A percentile compares a stretch with the other conserved stretches of the same genome.
phyloP scores from a whole-genome alignment of 2,329 filamentous ascomycete genomes.

The Trichothecium roseum region DNA sequence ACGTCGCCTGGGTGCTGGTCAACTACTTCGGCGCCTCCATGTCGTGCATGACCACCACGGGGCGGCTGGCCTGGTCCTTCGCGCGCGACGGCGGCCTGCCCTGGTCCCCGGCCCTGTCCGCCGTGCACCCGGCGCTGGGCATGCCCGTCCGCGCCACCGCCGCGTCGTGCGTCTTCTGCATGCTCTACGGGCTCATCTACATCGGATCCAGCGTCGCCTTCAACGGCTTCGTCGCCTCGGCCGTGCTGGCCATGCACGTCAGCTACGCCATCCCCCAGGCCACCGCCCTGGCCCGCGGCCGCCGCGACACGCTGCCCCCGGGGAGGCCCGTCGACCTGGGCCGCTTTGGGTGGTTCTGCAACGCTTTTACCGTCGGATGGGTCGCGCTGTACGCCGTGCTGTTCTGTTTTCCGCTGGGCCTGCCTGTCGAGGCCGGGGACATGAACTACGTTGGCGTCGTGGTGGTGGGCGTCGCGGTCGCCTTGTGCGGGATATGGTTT shows the following conservation, averaged over 20 bases:
- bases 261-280: conserved; percentile 60
- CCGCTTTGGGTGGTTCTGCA: conserved; percentile 11
- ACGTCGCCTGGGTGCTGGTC: conserved; percentile 24
- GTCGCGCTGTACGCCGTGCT: conserved; percentile 55
- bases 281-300: conserved; percentile 53
- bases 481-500: too few relatives aligned
- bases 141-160: conserved; percentile 28
- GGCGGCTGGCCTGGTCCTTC: conserved; percentile 42
- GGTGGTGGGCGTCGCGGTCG: background rate
- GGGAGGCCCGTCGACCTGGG: background rate
- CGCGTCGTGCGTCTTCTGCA: conserved; percentile 14
- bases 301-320: conserved; percentile 14
- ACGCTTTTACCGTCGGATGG: conserved; percentile 40
- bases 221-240: conserved; percentile 55
- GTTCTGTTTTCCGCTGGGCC: conserved; percentile 55
- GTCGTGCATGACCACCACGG: conserved; percentile 38
- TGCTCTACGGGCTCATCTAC: conserved; percentile 33
- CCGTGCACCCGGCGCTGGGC: conserved; percentile 35
- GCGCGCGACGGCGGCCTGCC: conserved; percentile 38
- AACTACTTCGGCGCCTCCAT: conserved; percentile 39
- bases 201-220: conserved; percentile 54
- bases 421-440: conserved; percentile 49
- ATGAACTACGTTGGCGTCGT: conserved; percentile 38
- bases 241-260: conserved; percentile 58
- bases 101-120: conserved; percentile 32